Evolutionary conservation across 129 eudicot species (phyloP), one percentile per base, ranked within the genome.

Genomic region (Lonicera japonica): DNA sequence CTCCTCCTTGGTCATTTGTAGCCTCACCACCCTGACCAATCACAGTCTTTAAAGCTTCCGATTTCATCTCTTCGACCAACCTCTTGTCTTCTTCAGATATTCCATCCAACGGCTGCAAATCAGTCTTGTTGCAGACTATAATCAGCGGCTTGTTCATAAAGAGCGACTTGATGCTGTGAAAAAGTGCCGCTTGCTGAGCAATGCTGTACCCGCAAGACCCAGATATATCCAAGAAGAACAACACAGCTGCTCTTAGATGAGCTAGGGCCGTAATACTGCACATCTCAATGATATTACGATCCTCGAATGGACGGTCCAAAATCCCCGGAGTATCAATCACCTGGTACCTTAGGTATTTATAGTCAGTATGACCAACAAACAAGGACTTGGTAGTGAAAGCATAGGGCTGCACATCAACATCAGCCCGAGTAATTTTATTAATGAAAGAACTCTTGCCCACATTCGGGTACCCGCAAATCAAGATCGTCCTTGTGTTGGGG

Each of bases 381-480:
- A 86, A 58, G 5, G 97, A 90, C 83, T 90, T 90, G 5, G 97
- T 90, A 12, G 97, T 90, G 72, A 90, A 90, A 63, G 97, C 97
- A 71, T 90, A 90, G 0, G 97, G 94, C 63, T 90, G 97, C 8
- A 90, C 97, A 68, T 90, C 97, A 22, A 90, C 97, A 68, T 90
- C 97, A 1, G 97, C 97, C 66, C 97, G 69, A 0, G 97, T 90
- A 14, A 90, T 87, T 60, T 90, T 90, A 79, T 90, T 90, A 15
- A 90, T 87, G 55, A 90, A 90, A 1, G 95, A 90, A 69, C 97
- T 90, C 80, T 90, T 90, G 1, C 97, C 97, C 29, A 86, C 97
- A 82, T 90, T 90, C 4, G 97, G 97, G 56, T 90, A 90, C 72
- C 97, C 97, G 66, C 97, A 90, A 10, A 90, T 90, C 82, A 90